phyloP scores from a whole-genome alignment of 176 grass and related monocot species.

The Melocanna baccifera region DNA sequence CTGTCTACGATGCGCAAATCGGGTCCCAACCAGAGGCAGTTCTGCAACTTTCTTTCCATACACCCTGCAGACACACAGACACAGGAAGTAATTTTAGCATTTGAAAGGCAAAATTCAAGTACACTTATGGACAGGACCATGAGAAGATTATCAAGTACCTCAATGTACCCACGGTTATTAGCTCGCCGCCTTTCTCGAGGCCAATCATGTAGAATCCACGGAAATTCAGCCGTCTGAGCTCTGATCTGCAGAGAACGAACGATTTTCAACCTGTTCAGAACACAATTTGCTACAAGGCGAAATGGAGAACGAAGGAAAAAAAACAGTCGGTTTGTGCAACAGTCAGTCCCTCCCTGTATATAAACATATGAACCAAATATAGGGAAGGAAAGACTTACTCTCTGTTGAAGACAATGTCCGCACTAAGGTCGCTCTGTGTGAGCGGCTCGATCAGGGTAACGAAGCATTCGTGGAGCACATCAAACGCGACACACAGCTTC shows the following conservation, averaged over 20 bases:
- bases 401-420: constrained; percentile 59
- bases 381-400: constrained; percentile 24
- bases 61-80: constrained; percentile 31
- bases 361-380: too few species aligned
- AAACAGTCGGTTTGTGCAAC: too few species aligned
- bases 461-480: constrained; percentile 72
- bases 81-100: background rate
- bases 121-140: background rate
- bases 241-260: constrained; percentile 20
- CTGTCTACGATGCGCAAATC: constrained; percentile 35
- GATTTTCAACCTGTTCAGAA: background rate
- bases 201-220: constrained; percentile 56
- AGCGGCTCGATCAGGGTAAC: constrained; percentile 47
- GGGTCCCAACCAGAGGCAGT: constrained; percentile 57
- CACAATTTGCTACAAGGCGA: background rate
- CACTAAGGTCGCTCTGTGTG: constrained; percentile 43
- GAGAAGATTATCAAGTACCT: constrained; percentile 30
- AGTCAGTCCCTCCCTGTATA: too few species aligned
- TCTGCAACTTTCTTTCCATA: constrained; percentile 52
- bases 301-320: too few species aligned
- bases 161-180: constrained; percentile 46
- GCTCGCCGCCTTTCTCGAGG: constrained; percentile 61
- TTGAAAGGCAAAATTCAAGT: background rate
- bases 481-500: constrained; percentile 46
- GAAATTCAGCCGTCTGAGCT: constrained; percentile 56